These are phyloP conservation scores for Mortierella hygrophila DNA, from an alignment of 192 early-diverging fungal genomes.

Conservation along the genomic window DNA sequence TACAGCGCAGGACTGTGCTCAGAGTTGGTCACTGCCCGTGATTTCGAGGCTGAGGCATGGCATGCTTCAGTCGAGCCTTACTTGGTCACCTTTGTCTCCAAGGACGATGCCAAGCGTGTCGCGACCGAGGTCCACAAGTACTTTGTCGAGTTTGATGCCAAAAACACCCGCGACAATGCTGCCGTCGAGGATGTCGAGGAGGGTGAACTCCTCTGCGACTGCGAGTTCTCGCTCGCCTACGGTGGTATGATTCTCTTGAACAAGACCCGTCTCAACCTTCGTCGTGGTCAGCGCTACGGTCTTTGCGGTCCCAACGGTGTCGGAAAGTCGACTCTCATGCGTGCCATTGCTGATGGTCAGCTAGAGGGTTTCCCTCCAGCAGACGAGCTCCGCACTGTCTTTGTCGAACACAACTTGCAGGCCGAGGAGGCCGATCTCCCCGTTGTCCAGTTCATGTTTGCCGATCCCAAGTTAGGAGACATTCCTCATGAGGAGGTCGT, in stretches of 20 bases:
- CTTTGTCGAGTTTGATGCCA: conserved; percentile 48
- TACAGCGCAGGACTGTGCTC: conserved; percentile 68
- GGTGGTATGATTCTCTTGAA: conserved; percentile 83
- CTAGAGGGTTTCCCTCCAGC: conserved; percentile 75
- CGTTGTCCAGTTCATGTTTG: conserved; percentile 73
- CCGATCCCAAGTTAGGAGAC: conserved; percentile 64
- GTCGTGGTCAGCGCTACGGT: conserved; percentile 83
- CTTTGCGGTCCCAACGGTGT: conserved; percentile 82
- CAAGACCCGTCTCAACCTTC: conserved; percentile 68
- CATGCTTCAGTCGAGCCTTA: conserved; percentile 69
- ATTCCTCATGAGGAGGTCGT: conserved; percentile 62
- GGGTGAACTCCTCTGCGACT: conserved; percentile 71
- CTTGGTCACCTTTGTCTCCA: conserved; percentile 63
- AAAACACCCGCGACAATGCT: conserved; percentile 27
- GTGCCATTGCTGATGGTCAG: conserved; percentile 84
- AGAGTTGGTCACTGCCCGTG: conserved; percentile 65
- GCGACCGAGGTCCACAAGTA: conserved; percentile 57
- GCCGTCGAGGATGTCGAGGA: conserved; percentile 60
- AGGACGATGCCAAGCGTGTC: conserved; percentile 61
- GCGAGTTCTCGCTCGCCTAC: conserved; percentile 84
- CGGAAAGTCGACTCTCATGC: conserved; percentile 87
- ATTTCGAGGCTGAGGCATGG: conserved; percentile 74
- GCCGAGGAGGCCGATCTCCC: conserved; percentile 76
- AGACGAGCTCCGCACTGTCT: conserved; percentile 77
- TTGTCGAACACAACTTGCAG: conserved; percentile 81